Base-by-base conservation (phyloP, 495 filamentous ascomycete genomes). In the Penicillium macrosclerotiorum region DNA sequence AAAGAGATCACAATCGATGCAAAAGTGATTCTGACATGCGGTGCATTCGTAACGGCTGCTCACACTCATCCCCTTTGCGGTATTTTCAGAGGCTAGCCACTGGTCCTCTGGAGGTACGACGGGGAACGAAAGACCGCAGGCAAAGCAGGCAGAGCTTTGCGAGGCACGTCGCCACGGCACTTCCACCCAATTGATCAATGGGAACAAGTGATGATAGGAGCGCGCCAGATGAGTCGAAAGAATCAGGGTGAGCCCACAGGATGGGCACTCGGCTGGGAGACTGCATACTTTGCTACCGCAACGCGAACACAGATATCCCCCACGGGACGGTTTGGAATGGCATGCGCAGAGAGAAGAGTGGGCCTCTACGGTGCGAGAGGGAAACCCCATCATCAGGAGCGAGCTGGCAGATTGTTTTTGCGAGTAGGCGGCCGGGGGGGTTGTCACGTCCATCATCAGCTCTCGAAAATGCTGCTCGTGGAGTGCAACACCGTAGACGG, bases 351-450 rank as follows among this genome's bases (percentile, higher is more conserved):
- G 79, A n/a, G 80, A 82, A 38, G 85, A 81, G 17, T 67, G 71
- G 12, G 79, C 71, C 43, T 89, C 88, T 37, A 90, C 81, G n/a
- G 86, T 86, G 12, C 93, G 82, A 34, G 85, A 91, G n/a, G 93
- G 93, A 55, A 99, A 99, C 3, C 93, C 94, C 94, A 97, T 97
- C 87, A 90, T 94, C 11, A 99, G 77, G 23, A 97, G 74, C 19
- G 87, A 87, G 27, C 86, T 85, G 34, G 81, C 77, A 47, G 75
- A 79, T 55, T 84, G 79, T 58, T 83, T 82, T 25, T 79, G 67
- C 0, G 82, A 76, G 35, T 86, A 80, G 4, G 88, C 85, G 14
- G 87, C 83, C 2, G 93, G 94, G 2, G 93, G 93, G 7, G 88
- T 95, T 5, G 92, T 97, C 27, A 86, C 79, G 25, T 84, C 82